Evolutionary conservation across 1,284 basidiomycete genomes (phyloP), one percentile per base, ranked within the genome.

Genomic region (Sporisorium iseilematis-ciliati): DNA sequence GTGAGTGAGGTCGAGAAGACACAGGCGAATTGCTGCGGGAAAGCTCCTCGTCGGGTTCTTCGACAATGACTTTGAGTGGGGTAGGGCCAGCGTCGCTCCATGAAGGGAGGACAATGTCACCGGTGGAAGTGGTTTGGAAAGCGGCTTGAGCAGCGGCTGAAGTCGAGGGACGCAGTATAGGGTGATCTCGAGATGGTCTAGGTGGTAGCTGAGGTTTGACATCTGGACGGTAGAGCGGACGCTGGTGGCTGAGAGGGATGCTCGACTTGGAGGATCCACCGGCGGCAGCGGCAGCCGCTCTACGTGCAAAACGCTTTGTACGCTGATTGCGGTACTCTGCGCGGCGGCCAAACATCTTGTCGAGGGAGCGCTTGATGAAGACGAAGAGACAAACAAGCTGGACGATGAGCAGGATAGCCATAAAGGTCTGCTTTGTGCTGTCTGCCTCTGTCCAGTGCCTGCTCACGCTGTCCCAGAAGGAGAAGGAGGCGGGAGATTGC

Each of bases 391-490:
- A 57, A 5, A 75, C 61, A 25, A 75, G 21, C 52, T 75, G 73
- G 2, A 68, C 35, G 29, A 75, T 63, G 54, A 71, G 65, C 12
- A 75, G 56, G 48, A 75, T 45, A 40, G 73, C 73, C 73, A 75
- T 75, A 25, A 75, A 67, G 14, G 73, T 75, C 51, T 75, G 73
- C 56, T 75, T 75, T 25, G 64, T 71, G 48, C 68, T 62, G 43
- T 71, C 68, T 12, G 68, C 73, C 51, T 75, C 57, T 20, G 49
- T 67, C 73, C 73, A 75, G 23, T 75, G 73, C 33, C 61, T 42
- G 49, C 45, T 43, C 16, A 75, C 31, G 18, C 59, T 67, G 51
- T 68, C 65, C 57, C 57, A 66, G 43, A 75, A 70, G 5, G 72
- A 74, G 26, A 33, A 25, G 16, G 58, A 52, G 3, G 31, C 18